Base-by-base conservation (phyloP, 306 rosid species). In the Inga laurina region DNA sequence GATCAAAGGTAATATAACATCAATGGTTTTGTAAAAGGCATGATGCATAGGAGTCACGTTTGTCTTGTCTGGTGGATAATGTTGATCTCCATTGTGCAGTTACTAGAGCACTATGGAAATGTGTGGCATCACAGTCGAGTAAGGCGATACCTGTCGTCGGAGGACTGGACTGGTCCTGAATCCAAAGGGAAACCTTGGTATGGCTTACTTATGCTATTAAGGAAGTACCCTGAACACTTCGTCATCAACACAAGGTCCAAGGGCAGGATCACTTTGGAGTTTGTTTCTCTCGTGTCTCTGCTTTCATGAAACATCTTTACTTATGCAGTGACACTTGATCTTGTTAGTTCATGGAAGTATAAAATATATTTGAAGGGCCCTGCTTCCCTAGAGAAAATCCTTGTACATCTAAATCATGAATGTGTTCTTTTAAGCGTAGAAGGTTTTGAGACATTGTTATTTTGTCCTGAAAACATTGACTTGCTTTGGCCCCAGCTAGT, bases 161-260 rank as follows among this genome's bases (percentile, higher is more conserved):
- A 97, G 72, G 98, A 92, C 16, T 92, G 95, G 97, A 85, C 94
- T 41, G 91, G 97, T 86, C 90, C 97, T 6, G 98, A 97, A 83
- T 90, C 99, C 65, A 97, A 97, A 90, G 97, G 95, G 65, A 97
- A 97, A 84, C 99, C 97, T 0, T 97, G 99, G 99, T 94, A 90
- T 66, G 98, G 98, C 45, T 86, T 97, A 83, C 97, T 97, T 27
- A 92, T 91, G 98, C 85, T 94, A 87, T 86, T 97, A 72, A 92
- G 99, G 82, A 97, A 94, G 88, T 97, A 97, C 86, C 99, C 99
- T 1, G 99, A 97, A 84, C 99, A 96, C 79, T 96, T 96, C 70
- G 99, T 96, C 86, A 93, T 96, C 86, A 94, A 94, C 95, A 96
- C 98, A 13, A 89, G 99, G 86, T 94, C 98, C 79, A 97, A 97